phyloP scores from a whole-genome alignment of 1,284 basidiomycete species.

The Coniferiporia sulphurascens region DNA sequence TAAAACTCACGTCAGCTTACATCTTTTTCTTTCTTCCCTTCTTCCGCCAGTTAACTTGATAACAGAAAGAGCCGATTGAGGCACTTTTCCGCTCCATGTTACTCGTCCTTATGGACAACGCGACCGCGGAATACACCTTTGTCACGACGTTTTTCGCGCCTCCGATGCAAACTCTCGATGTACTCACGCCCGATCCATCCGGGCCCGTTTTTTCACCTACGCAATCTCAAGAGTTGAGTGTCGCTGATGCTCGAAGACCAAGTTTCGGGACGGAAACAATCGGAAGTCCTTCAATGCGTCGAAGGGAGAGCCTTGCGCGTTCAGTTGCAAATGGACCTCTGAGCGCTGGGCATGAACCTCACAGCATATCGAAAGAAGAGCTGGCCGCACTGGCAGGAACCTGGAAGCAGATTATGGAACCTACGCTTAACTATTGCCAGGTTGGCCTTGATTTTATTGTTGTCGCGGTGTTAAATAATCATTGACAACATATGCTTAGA shows the following conservation, averaged over 20 bases:
- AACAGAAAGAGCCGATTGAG: conserved; percentile 79
- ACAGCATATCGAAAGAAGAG: conserved; percentile 48
- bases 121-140: conserved; percentile 86
- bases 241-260: conserved; percentile 4
- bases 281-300: conserved; percentile 14
- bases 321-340: conserved; percentile 9
- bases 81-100: conserved; percentile 79
- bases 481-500: conserved; percentile 36
- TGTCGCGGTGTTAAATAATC: neutral
- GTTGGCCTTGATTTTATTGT: conserved; percentile 31
- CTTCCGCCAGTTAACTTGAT: conserved; percentile 2
- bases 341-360: neutral
- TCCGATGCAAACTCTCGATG: conserved; percentile 17
- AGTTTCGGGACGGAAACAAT: conserved; percentile 10
- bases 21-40: neutral
- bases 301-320: conserved; percentile 10
- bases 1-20: conserved; percentile 64
- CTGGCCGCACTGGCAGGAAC: conserved; percentile 51
- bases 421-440: conserved; percentile 79
- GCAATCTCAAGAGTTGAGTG: conserved; percentile 22
- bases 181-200: neutral
- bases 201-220: conserved; percentile 31
- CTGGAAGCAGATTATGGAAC: conserved; percentile 91
- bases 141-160: conserved; percentile 76
- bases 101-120: conserved; percentile 90